phyloP scores from a whole-genome alignment of 164 flowering plant species.

The Brasenia schreberi region DNA sequence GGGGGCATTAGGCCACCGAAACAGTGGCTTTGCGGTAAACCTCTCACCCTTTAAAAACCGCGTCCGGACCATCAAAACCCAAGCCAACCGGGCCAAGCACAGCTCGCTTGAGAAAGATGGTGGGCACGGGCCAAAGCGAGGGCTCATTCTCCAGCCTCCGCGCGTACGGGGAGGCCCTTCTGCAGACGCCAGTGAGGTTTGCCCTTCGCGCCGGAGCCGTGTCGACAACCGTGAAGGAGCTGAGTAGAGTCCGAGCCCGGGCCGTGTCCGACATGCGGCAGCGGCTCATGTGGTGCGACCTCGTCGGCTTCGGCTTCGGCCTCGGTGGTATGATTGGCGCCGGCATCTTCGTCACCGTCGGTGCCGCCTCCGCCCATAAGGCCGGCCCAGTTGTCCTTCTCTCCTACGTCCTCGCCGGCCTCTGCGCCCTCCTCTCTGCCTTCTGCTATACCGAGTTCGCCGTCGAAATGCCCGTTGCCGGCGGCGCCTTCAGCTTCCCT shows the following conservation, averaged over 20 bases:
- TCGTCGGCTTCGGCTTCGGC: conserved; percentile 83
- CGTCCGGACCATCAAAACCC: no score
- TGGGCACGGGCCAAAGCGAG: no score
- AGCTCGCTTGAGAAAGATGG: no score
- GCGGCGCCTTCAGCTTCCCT: conserved; percentile 91
- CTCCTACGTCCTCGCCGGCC: conserved; percentile 66
- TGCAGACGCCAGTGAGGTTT: conserved; percentile 56
- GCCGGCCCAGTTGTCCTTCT: conserved; percentile 83
- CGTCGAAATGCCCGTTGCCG: conserved; percentile 81
- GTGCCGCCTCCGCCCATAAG: conserved; percentile 32
- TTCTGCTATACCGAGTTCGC: conserved; percentile 91
- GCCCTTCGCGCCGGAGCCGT: conserved; percentile 56
- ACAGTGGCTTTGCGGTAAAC: no score
- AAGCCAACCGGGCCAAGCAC: no score
- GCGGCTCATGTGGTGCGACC: conserved; percentile 67
- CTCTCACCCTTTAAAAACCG: no score
- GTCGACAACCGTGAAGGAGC: conserved; percentile 72
- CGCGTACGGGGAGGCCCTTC: conserved; percentile 16
- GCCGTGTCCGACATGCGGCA: conserved; percentile 88
- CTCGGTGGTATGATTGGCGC: conserved; percentile 95
- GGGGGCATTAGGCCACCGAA: no score
- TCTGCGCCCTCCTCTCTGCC: conserved; percentile 85
- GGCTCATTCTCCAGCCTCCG: no score
- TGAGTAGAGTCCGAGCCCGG: conserved; percentile 52
- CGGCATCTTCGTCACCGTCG: conserved; percentile 89